A percentile compares a stretch with the other conserved stretches of the same genome.
Evolutionary conservation across 768 basidiomycete species (phyloP).

Genomic region (Lactarius indigo): DNA sequence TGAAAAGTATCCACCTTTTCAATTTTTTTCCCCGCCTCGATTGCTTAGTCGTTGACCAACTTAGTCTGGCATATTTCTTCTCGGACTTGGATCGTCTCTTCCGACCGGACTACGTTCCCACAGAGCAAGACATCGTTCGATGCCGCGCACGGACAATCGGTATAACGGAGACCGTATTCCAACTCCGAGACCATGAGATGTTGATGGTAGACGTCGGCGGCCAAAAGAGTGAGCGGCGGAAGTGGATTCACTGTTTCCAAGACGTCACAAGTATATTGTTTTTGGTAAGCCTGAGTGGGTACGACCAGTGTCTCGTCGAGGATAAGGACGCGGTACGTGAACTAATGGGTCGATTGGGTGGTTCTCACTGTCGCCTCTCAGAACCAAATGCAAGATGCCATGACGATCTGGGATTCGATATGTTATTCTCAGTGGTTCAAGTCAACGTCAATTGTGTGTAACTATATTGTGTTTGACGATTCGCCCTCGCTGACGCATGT

Average conservation of each 20-base stretch:
- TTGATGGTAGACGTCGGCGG: slow-evolving; percentile 93
- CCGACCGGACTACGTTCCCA: slow-evolving; percentile 63
- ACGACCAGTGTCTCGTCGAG: slow-evolving; percentile 91
- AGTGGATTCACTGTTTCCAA: slow-evolving; percentile 95
- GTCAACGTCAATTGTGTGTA: slow-evolving; percentile 77
- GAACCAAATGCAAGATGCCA: slow-evolving; percentile 99
- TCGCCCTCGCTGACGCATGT: background rate
- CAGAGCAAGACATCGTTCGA: slow-evolving; percentile 84
- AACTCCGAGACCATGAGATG: slow-evolving; percentile 75
- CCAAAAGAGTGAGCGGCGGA: slow-evolving; percentile 89
- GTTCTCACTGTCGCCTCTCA: slow-evolving; percentile 32
- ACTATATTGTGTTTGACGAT: background rate
- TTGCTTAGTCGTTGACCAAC: slow-evolving; percentile 7
- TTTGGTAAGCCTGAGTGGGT: slow-evolving; percentile 86
- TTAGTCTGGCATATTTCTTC: slow-evolving; percentile 74
- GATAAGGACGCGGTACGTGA: slow-evolving; percentile 80
- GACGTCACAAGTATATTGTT: slow-evolving; percentile 93
- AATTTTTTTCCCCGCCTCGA: slow-evolving; percentile 5
- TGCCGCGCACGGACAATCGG: slow-evolving; percentile 86
- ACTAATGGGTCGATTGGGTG: background rate
- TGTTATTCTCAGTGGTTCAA: slow-evolving; percentile 98
- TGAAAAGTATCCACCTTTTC: slow-evolving; percentile 63
- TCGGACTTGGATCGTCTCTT: slow-evolving; percentile 78
- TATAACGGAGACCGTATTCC: slow-evolving; percentile 85
- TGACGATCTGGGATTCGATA: slow-evolving; percentile 99